Evolutionary conservation across 1,284 basidiomycete genomes (phyloP).

Genomic region (Irpex lacteus): DNA sequence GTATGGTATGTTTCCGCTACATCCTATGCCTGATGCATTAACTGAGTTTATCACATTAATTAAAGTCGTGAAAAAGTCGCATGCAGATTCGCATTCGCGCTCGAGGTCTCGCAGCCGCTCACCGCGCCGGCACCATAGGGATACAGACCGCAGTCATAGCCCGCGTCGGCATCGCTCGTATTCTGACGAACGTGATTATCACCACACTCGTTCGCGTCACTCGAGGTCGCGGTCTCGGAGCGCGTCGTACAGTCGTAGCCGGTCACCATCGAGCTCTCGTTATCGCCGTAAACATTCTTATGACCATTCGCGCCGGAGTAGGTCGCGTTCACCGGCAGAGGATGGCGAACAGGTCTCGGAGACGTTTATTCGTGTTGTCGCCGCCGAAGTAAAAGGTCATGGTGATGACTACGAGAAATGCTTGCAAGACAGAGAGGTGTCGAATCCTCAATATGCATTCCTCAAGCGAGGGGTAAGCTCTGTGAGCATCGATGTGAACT

Average conservation of each 20-base stretch:
- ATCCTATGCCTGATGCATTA: not conserved
- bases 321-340: not conserved
- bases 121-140: constrained; percentile 25
- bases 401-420: constrained; percentile 76
- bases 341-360: constrained; percentile 76
- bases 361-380: constrained; percentile 82
- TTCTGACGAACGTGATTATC: constrained; percentile 35
- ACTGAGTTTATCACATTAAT: not conserved
- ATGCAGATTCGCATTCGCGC: constrained; percentile 15
- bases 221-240: constrained; percentile 19
- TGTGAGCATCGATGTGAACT: not conserved
- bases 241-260: constrained; percentile 24
- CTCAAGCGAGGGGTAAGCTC: constrained; percentile 64
- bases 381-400: constrained; percentile 79
- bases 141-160: constrained; percentile 15
- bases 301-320: not conserved
- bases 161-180: constrained; percentile 31
- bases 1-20: constrained; percentile 59
- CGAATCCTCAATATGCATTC: constrained; percentile 84
- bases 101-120: constrained; percentile 23
- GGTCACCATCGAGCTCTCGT: constrained; percentile 41
- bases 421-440: constrained; percentile 72
- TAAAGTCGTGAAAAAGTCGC: constrained; percentile 31
- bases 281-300: not conserved
- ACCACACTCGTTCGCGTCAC: constrained; percentile 23